Base-by-base conservation (phyloP, 78 protist species). In the Dictyostelium capitatum region DNA sequence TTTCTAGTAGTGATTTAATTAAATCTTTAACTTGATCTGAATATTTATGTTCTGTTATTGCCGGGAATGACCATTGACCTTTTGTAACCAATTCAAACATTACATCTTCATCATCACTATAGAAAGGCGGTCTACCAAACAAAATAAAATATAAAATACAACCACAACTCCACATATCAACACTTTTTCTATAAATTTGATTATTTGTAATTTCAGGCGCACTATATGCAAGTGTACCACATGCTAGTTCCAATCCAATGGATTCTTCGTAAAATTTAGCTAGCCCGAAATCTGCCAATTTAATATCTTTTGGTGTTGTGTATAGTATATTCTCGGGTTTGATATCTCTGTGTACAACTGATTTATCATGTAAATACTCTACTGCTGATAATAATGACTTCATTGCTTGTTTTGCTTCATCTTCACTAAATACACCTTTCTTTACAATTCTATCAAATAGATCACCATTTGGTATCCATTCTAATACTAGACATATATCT, bases 171-270 rank as follows among this genome's bases (percentile, higher is more conserved):
- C 91, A 84, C 81, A 84, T 84, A 19, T 84, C 91, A 14, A 84
- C 91, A 37, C 83, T 62, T 9, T 84, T 84, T 59, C 91, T 25
- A 50, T 84, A 84, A 20, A 74, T 59, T 47, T 84, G 64, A 67
- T 84, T 84, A 23, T 46, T 93, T 0, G 91, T 85, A 83, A 97
- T 95, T 57, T 97, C 98, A 0, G 98, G 98, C 5, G 97, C 97
- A 30, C 96, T 94, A 67, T 97, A 97, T 23, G 83, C 83, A 4
- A 97, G 95, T 14, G 97, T 89, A 2, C 98, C 98, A 57, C 98
- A 97, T 30, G 82, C 75, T 20, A 70, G 46, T n/a, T 84, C 91
- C 28, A 90, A 25, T 20, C 91, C 79, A 11, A 62, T 51, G 1
- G 93, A 74, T n/a, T 77, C 91, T 53, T 92, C 92, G 19, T 92